phyloP scores from a whole-genome alignment of 805 yeast species.

The Suhomyces xylopsoci region DNA sequence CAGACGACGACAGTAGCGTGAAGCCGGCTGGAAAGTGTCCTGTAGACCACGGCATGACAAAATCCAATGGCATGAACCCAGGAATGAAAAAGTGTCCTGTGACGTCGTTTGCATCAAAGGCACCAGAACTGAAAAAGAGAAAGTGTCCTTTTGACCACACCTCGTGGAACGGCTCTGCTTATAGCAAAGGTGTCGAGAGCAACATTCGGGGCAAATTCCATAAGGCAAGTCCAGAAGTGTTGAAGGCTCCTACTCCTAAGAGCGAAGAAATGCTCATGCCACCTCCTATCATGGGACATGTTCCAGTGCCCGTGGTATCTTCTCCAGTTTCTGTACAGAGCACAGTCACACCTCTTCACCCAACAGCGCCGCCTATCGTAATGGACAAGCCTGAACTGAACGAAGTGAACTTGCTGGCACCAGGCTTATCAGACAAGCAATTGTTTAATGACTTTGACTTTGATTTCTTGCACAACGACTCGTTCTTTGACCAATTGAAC shows the following conservation, averaged over 20 bases:
- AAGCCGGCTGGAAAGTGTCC: conserved; percentile 6
- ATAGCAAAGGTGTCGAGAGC: conserved; percentile 16
- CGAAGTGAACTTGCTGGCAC: background rate
- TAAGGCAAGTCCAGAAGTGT: background rate
- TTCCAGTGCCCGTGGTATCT: background rate
- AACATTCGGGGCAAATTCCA: conserved; percentile 14
- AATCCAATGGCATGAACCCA: background rate
- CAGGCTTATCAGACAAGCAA: background rate
- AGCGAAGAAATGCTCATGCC: background rate
- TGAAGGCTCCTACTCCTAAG: background rate
- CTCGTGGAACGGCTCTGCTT: background rate
- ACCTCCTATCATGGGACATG: background rate
- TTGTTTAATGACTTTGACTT: conserved; percentile 22
- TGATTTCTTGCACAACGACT: conserved; percentile 29
- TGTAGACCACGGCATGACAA: conserved; percentile 4
- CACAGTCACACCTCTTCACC: background rate
- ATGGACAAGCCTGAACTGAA: background rate
- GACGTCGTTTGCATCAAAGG: background rate
- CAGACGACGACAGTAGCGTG: background rate
- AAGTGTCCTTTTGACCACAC: conserved; percentile 35
- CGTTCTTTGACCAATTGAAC: conserved; percentile 21
- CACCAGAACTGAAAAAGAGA: conserved; percentile 14
- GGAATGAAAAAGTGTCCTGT: conserved; percentile 8
- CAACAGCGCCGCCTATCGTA: background rate
- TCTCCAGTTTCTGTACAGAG: background rate